Evolutionary conservation across 345 rosid genomes (phyloP).

Genomic region (Atalantia buxifolia): DNA sequence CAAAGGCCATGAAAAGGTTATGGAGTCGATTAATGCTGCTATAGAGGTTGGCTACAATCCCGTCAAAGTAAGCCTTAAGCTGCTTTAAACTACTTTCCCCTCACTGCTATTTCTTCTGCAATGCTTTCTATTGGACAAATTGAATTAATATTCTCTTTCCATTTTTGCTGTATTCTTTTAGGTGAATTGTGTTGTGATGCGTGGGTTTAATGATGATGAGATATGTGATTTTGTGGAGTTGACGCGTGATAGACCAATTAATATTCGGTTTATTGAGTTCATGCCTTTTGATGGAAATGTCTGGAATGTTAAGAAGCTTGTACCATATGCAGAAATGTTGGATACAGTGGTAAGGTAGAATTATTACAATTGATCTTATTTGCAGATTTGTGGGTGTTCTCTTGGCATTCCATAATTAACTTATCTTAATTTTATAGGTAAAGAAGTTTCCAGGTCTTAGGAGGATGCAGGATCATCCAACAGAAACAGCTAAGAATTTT

Average conservation of each 20-base stretch:
- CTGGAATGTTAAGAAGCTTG: conserved; percentile 90
- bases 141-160: not conserved
- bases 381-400: conserved; percentile 5
- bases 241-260: conserved; percentile 74
- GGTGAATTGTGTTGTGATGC: conserved; percentile 97
- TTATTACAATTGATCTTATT: conserved; percentile 22
- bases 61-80: conserved; percentile 53
- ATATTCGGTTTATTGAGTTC: conserved; percentile 95
- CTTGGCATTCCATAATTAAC: conserved; percentile 6
- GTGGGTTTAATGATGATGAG: conserved; percentile 93
- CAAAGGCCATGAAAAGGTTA: conserved; percentile 74
- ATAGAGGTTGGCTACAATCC: conserved; percentile 76
- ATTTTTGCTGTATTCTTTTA: conserved; percentile 20
- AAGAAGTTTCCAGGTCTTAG: conserved; percentile 45
- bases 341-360: conserved; percentile 94
- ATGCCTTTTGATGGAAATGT: conserved; percentile 99
- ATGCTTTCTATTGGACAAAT: not conserved
- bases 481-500: conserved; percentile 92
- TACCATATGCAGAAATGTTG: conserved; percentile 74
- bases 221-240: conserved; percentile 89
- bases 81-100: not conserved
- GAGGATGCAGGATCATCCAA: conserved; percentile 74
- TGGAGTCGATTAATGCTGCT: conserved; percentile 82
- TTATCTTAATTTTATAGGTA: conserved; percentile 33
- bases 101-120: not conserved